Conservation (phyloP, 768 basidiomycete genomes). For the Wakefieldia striispora region DNA sequence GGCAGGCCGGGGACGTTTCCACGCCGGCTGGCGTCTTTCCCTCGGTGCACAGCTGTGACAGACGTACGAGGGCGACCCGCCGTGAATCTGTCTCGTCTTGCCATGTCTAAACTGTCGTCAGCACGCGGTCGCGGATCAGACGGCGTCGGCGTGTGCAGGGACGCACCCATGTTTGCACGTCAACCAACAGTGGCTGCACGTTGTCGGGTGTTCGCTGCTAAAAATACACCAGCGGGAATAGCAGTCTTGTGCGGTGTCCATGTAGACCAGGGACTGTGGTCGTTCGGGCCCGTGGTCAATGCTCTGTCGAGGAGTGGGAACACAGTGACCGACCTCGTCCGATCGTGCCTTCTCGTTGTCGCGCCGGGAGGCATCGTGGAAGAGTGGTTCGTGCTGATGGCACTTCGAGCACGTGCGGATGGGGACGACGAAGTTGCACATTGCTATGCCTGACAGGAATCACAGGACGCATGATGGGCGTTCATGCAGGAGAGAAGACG, state of each 20-base stretch:
- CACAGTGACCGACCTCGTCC: conserved; percentile 15
- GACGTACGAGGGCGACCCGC: conserved; percentile 31
- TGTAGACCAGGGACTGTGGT: conserved; percentile 24
- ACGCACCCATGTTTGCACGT: conserved; percentile 30
- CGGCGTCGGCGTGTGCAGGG: too few species aligned
- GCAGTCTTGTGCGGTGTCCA: conserved; percentile 32
- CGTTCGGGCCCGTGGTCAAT: too few species aligned
- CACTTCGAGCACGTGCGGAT: conserved; percentile 33
- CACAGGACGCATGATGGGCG: conserved; percentile 2
- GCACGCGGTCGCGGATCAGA: neutral
- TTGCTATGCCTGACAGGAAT: conserved; percentile 4
- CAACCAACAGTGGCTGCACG: conserved; percentile 25
- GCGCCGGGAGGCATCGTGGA: conserved; percentile 12
- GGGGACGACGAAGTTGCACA: conserved; percentile 32
- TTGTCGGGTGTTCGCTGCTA: conserved; percentile 29
- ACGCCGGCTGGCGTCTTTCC: conserved; percentile 16
- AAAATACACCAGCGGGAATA: conserved; percentile 29
- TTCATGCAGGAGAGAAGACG: neutral
- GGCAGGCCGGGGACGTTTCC: conserved; percentile 20
- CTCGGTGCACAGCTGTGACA: conserved; percentile 26
- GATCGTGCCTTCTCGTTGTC: conserved; percentile 18
- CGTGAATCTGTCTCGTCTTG: conserved; percentile 29
- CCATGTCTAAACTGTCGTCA: conserved; percentile 22
- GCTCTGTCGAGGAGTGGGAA: neutral
- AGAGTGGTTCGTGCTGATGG: conserved; percentile 24